phyloP scores from a whole-genome alignment of 176 grass and related monocot genomes.

The Thalia dealbata region DNA sequence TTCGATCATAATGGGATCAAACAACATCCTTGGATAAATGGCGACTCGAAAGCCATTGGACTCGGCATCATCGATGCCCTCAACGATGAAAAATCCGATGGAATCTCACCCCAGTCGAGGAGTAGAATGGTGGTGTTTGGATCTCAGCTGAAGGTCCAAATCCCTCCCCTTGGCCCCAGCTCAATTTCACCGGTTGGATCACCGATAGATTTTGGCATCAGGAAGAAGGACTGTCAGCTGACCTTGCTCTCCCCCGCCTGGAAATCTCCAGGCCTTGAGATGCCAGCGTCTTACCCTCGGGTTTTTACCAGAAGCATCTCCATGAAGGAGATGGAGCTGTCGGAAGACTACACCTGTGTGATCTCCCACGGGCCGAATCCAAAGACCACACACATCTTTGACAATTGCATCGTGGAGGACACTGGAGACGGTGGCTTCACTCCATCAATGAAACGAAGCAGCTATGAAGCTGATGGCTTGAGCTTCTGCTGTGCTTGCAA shows the following conservation, averaged over 20 bases:
- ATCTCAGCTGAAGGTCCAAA: slow-evolving; percentile 75
- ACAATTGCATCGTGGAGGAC: slow-evolving; percentile 71
- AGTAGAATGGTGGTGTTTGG: slow-evolving; percentile 63
- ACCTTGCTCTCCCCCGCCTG: slow-evolving; percentile 51
- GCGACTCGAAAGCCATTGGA: slow-evolving; percentile 17
- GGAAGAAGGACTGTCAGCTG: slow-evolving; percentile 64
- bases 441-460: not conserved
- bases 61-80: slow-evolving; percentile 71
- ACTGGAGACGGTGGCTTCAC: slow-evolving; percentile 31
- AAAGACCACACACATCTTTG: slow-evolving; percentile 78
- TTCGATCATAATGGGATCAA: not conserved
- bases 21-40: not conserved
- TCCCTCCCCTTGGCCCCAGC: slow-evolving; percentile 26
- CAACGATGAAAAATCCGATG: slow-evolving; percentile 25
- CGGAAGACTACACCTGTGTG: slow-evolving; percentile 92
- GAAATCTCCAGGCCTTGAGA: slow-evolving; percentile 37
- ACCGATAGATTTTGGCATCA: slow-evolving; percentile 84
- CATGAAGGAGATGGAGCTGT: slow-evolving; percentile 43
- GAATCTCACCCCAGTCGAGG: slow-evolving; percentile 10
- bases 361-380: slow-evolving; percentile 88
- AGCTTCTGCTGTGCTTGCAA: slow-evolving; percentile 59
- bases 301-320: slow-evolving; percentile 38
- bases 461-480: slow-evolving; percentile 29
- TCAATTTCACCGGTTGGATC: slow-evolving; percentile 12
- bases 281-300: slow-evolving; percentile 31